Percentiles rank a stretch among this genome's conserved stretches.
phyloP scores from a whole-genome alignment of 1,139 yeast species.

The Diutina ranongensis region DNA sequence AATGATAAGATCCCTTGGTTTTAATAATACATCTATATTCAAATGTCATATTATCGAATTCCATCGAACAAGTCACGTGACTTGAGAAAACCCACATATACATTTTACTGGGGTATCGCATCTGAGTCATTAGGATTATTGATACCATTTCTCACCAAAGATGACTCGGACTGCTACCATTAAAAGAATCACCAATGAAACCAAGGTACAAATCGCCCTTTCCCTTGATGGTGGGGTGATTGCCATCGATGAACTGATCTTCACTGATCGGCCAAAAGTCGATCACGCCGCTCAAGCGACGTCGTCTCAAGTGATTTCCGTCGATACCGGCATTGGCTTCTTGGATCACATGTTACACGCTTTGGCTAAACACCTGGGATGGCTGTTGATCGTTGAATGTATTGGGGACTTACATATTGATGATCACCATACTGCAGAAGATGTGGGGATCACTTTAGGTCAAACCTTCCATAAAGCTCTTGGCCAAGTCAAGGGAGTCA shows the following conservation, averaged over 20 bases:
- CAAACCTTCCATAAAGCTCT: conserved; percentile 80
- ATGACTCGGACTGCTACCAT: conserved; percentile 33
- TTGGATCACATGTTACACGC: conserved; percentile 97
- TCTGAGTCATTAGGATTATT: background rate
- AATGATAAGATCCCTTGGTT: conserved; percentile 5
- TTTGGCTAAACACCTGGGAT: conserved; percentile 90
- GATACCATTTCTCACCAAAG: background rate
- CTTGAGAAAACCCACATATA: too few species aligned
- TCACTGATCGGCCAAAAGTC: conserved; percentile 24
- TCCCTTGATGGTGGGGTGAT: conserved; percentile 78
- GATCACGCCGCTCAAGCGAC: conserved; percentile 48
- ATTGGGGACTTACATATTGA: conserved; percentile 92
- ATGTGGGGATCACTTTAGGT: conserved; percentile 87
- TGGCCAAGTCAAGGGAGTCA: conserved; percentile 83
- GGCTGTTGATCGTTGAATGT: conserved; percentile 86
- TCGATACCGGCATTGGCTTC: conserved; percentile 90
- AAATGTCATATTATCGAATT: background rate
- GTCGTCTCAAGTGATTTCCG: conserved; percentile 54
- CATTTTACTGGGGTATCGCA: background rate
- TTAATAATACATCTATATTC: background rate
- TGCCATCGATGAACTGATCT: conserved; percentile 44
- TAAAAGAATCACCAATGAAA: conserved; percentile 77
- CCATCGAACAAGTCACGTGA: too few species aligned
- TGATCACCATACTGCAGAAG: conserved; percentile 96
- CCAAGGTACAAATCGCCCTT: conserved; percentile 79